These are phyloP conservation scores for Talaromyces marneffei DNA, from an alignment of 2,329 filamentous ascomycete genomes.

Conservation along the genomic window DNA sequence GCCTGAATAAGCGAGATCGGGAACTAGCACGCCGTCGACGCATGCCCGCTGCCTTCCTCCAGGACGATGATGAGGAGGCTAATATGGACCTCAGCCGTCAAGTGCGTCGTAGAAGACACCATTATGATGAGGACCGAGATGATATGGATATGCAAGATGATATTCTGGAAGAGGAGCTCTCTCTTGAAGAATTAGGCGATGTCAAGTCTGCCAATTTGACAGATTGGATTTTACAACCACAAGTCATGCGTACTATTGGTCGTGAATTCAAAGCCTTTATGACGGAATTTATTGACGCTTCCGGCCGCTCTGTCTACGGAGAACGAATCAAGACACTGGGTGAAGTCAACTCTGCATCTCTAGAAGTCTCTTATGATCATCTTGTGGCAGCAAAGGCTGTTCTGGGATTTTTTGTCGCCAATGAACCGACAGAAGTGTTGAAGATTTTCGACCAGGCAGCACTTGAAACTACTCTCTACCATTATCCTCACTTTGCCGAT, in stretches of 20 bases:
- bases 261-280: conserved; percentile 96
- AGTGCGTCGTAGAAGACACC: conserved; percentile 75
- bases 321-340: conserved; percentile 91
- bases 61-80: conserved; percentile 75
- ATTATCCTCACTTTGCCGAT: conserved; percentile 95
- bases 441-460: conserved; percentile 95
- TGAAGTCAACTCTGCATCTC: conserved; percentile 90
- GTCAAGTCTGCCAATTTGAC: conserved; percentile 89
- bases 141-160: conserved; percentile 84
- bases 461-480: conserved; percentile 90
- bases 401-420: conserved; percentile 90
- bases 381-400: conserved; percentile 86
- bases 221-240: conserved; percentile 87
- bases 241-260: conserved; percentile 87
- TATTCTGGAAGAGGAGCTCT: conserved; percentile 92
- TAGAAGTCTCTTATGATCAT: conserved; percentile 95
- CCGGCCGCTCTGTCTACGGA: conserved; percentile 87
- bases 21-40: conserved; percentile 54
- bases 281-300: conserved; percentile 88
- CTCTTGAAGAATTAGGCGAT: conserved; percentile 83
- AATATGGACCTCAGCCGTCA: conserved; percentile 80
- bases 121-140: conserved; percentile 91
- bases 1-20: conserved; percentile 57
- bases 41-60: conserved; percentile 59
- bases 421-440: conserved; percentile 89